Evolutionary conservation across 2,329 filamentous ascomycete species (phyloP), one percentile per base, ranked within the genome.

Genomic region (Colletotrichum sp.): DNA sequence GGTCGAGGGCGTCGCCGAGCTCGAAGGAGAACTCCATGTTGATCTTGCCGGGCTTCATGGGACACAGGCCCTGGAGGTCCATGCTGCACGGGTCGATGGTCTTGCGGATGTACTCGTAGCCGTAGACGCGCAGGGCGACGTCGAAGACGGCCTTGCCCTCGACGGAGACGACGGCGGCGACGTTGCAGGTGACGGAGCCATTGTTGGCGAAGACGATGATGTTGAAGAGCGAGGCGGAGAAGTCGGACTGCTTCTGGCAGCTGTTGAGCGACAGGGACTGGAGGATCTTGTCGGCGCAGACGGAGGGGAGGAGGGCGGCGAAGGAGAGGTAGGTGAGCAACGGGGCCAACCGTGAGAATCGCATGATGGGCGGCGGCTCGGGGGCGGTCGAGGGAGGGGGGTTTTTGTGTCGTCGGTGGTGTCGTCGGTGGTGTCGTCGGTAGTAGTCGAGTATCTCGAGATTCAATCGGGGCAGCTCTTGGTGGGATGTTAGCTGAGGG

Each of bases 201-300:
- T 98, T 98, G 83, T 90, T 87, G 57, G 95, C 94, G 3, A 93
- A 95, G 86, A 95, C 95, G 78, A 92, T 88, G 84, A 98, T 94
- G 80, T 97, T 94, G 91, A 98, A 98, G 73, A 97, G 90, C 79
- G 93, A 96, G 80, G 96, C 96, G 5, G 95, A 94, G 85, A 98
- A 98, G 82, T 93, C 93, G 34, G 95, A 96, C 85, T 96, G 93
- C 75, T 92, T 88, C 89, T 96, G 94, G 86, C 96, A 98, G 65
- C 94, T 91, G 85, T 95, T 96, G 80, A 98, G 90, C 29, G 96
- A 98, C 82, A 91, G 94, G 70, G 96, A 97, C 81, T 93, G 89
- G 82, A 99, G 94, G 82, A 95, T 88, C 78, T 89, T 90, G 81
- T 92, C 89, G 78, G 91, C 94, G 76, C 90, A 80, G 22, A 87